A percentile compares a stretch with the other conserved stretches of the same genome.
Evolutionary conservation across 495 filamentous ascomycete species (phyloP).

Genomic region (Penicillium paradoxum): DNA sequence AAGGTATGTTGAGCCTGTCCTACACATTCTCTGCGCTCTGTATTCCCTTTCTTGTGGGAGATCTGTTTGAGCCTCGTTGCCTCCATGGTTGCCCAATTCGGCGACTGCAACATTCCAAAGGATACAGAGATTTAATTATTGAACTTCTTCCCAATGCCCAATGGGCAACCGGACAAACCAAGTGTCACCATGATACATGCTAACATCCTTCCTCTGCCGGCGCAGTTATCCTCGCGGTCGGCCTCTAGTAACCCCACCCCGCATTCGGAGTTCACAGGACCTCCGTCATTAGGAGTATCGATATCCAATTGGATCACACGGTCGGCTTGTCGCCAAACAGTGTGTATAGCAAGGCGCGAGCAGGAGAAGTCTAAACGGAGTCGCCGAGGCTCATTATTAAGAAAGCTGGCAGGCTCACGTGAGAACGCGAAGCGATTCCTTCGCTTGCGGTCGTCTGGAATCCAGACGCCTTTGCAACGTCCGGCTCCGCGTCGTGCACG

Average conservation of each 20-base stretch:
- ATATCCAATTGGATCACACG: constrained; percentile 26
- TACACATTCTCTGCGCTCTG: constrained; percentile 1
- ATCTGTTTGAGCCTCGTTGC: constrained; percentile 1
- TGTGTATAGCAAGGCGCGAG: constrained; percentile 19
- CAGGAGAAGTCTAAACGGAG: constrained; percentile 23
- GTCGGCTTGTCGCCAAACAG: constrained; percentile 21
- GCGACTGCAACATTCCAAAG: neutral
- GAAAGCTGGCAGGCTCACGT: constrained; percentile 45
- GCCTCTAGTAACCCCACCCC: constrained; percentile 22
- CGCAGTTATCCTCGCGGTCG: constrained; percentile 26
- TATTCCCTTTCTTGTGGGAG: constrained; percentile 3
- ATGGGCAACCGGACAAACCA: neutral
- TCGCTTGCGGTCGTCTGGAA: constrained; percentile 35
- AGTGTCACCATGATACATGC: constrained; percentile 29
- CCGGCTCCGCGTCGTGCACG: constrained; percentile 23
- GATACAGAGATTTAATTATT: constrained; percentile 4
- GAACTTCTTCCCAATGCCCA: constrained; percentile 16
- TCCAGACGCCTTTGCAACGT: constrained; percentile 22
- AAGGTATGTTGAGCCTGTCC: constrained; percentile 4
- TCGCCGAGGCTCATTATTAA: constrained; percentile 33
- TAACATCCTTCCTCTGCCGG: constrained; percentile 26
- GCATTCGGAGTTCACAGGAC: constrained; percentile 15
- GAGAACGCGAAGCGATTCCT: constrained; percentile 49
- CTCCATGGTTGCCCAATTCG: constrained; percentile 1
- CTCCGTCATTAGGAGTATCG: constrained; percentile 13